Percentiles rank a stretch among this genome's conserved stretches.
Conservation (phyloP, 2,329 filamentous ascomycete genomes). For the Lecanicillium sp. region DNA sequence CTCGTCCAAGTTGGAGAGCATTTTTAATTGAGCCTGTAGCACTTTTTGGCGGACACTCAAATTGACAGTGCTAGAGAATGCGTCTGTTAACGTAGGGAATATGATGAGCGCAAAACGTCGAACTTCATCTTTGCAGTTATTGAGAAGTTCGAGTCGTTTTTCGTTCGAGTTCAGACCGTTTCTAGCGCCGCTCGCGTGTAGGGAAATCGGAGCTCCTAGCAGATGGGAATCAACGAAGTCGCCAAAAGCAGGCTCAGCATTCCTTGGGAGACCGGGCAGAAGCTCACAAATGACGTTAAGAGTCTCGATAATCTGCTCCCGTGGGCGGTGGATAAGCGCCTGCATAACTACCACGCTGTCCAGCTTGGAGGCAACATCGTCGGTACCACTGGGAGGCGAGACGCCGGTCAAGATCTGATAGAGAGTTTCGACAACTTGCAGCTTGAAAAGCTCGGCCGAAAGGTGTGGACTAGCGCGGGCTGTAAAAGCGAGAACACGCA, state of each 20-base stretch:
- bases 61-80: slow-evolving; percentile 96
- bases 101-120: slow-evolving; percentile 89
- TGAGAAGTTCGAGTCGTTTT: slow-evolving; percentile 71
- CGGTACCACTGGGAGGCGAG: slow-evolving; percentile 72
- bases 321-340: slow-evolving; percentile 86
- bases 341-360: slow-evolving; percentile 99
- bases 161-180: slow-evolving; percentile 53
- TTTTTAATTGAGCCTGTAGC: slow-evolving; percentile 89
- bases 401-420: slow-evolving; percentile 97
- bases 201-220: slow-evolving; percentile 32
- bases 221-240: slow-evolving; percentile 36
- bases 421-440: slow-evolving; percentile 93
- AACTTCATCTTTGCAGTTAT: slow-evolving; percentile 77
- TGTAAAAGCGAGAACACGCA: slow-evolving; percentile 83
- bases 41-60: slow-evolving; percentile 91
- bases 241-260: slow-evolving; percentile 32
- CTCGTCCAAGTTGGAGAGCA: slow-evolving; percentile 90
- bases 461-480: slow-evolving; percentile 80
- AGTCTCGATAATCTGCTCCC: slow-evolving; percentile 94
- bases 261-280: slow-evolving; percentile 63
- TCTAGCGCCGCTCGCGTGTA: slow-evolving; percentile 30
- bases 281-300: slow-evolving; percentile 96
- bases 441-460: slow-evolving; percentile 85
- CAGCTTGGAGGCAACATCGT: slow-evolving; percentile 75
- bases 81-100: slow-evolving; percentile 89